These are phyloP conservation scores for Puya raimondii DNA, from an alignment of 176 grass and related monocot species.

Conservation along the genomic window DNA sequence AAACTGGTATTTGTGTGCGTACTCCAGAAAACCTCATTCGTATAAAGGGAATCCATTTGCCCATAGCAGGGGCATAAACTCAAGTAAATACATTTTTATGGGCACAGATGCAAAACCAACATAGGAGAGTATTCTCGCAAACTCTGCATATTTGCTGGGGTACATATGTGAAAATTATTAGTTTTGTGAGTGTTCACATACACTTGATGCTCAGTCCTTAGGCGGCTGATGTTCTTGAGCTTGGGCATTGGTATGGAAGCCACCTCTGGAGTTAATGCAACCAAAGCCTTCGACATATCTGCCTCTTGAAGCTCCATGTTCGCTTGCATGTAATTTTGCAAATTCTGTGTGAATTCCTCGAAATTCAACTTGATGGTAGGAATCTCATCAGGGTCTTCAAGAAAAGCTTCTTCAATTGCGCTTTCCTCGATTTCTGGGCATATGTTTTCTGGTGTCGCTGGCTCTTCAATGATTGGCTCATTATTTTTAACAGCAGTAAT, in stretches of 20 bases:
- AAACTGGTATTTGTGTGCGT: too few relatives aligned
- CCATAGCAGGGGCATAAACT: too few relatives aligned
- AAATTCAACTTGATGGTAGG: slow-evolving; percentile 74
- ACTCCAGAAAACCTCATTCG: too few relatives aligned
- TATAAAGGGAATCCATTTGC: too few relatives aligned
- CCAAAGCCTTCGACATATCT: slow-evolving; percentile 65
- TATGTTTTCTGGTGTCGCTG: slow-evolving; percentile 56
- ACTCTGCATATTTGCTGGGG: too few relatives aligned
- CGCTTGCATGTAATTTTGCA: slow-evolving; percentile 66
- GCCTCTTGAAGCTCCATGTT: slow-evolving; percentile 58
- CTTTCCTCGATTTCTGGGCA: slow-evolving; percentile 29
- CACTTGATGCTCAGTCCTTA: slow-evolving; percentile 91
- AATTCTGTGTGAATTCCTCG: slow-evolving; percentile 65
- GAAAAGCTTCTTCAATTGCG: slow-evolving; percentile 67
- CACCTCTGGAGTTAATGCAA: slow-evolving; percentile 48
- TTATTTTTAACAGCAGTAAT: slow-evolving; percentile 20
- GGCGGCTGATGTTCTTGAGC: slow-evolving; percentile 79
- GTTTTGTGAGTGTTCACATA: slow-evolving; percentile 25
- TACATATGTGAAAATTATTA: neutral
- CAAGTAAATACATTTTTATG: too few relatives aligned
- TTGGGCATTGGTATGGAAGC: slow-evolving; percentile 77
- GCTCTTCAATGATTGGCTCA: slow-evolving; percentile 81
- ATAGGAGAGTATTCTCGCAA: neutral
- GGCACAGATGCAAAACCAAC: too few relatives aligned
- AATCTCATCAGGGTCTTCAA: slow-evolving; percentile 71